phyloP scores from a whole-genome alignment of 2,329 filamentous ascomycete species.

The Coleophoma eucalyptorum region DNA sequence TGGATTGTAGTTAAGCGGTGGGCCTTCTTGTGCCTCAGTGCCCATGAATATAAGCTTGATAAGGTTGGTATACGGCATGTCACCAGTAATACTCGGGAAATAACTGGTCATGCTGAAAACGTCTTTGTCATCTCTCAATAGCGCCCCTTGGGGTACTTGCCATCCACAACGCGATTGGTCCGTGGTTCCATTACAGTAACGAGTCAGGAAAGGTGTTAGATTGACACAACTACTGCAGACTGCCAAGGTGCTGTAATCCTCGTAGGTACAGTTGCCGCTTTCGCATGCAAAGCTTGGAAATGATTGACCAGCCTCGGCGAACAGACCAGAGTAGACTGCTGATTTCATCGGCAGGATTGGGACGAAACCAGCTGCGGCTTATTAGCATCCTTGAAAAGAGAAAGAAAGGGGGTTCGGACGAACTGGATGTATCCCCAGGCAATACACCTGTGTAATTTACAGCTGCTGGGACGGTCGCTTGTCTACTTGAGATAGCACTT shows the following conservation, averaged over 20 bases:
- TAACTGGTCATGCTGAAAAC: conserved; percentile 2
- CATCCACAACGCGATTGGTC: not conserved
- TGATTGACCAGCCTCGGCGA: not conserved
- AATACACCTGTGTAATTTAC: not conserved
- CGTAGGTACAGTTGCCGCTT: not conserved
- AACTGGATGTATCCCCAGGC: not conserved
- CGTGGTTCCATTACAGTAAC: not conserved
- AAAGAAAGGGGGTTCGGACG: too few relatives aligned
- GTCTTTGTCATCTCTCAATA: not conserved
- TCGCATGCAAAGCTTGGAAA: not conserved
- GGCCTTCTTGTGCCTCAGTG: not conserved
- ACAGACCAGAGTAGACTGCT: not conserved
- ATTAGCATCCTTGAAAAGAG: not conserved
- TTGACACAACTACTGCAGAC: not conserved
- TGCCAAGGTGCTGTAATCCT: not conserved
- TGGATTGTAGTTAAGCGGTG: not conserved
- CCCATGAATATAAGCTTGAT: conserved; percentile 2
- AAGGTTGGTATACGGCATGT: not conserved
- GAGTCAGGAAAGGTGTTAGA: not conserved
- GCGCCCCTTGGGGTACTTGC: not conserved
- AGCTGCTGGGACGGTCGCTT: not conserved
- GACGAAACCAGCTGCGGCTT: not conserved
- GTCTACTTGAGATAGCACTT: not conserved
- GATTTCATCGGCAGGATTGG: not conserved
- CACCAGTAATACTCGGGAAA: not conserved